Percentiles rank a stretch among this genome's conserved stretches.
These are phyloP conservation scores for Poronia punctata DNA, from an alignment of 495 filamentous ascomycete genomes.

Conservation along the genomic window DNA sequence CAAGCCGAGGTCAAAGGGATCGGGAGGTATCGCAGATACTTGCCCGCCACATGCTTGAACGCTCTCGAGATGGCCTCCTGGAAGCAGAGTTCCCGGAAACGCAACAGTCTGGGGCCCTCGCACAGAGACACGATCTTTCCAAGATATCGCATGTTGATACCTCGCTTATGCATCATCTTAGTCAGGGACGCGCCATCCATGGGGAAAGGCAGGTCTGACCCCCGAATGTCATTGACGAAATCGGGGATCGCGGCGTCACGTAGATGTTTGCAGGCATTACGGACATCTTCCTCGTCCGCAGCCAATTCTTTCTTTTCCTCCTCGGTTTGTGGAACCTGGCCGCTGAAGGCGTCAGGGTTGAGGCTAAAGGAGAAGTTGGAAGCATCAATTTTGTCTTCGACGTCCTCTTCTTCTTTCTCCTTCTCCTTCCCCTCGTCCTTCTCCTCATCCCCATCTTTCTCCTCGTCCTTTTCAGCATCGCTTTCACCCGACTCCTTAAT, in stretches of 20 bases:
- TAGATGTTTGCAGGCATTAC: slow-evolving; percentile 73
- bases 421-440: slow-evolving; percentile 25
- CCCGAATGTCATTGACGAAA: slow-evolving; percentile 72
- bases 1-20: slow-evolving; percentile 67
- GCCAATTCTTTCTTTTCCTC: slow-evolving; percentile 81
- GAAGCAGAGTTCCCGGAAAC: slow-evolving; percentile 65
- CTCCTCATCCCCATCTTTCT: slow-evolving; percentile 17
- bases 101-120: slow-evolving; percentile 63
- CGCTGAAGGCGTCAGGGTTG: slow-evolving; percentile 94
- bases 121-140: slow-evolving; percentile 70
- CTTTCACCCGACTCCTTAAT: slow-evolving; percentile 17
- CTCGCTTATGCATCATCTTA: slow-evolving; percentile 88
- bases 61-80: slow-evolving; percentile 92
- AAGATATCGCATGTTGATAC: slow-evolving; percentile 94
- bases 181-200: slow-evolving; percentile 94
- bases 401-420: slow-evolving; percentile 26
- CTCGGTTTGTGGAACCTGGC: slow-evolving; percentile 81
- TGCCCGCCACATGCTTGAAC: slow-evolving; percentile 86
- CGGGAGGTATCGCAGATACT: slow-evolving; percentile 74
- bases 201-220: slow-evolving; percentile 91
- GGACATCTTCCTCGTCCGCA: slow-evolving; percentile 83
- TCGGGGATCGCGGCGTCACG: slow-evolving; percentile 63
- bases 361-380: slow-evolving; percentile 80
- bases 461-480: too few relatives aligned
- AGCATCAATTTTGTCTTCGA: slow-evolving; percentile 61